Conservation (phyloP, 768 basidiomycete genomes). For the Cystofilobasidium macerans region DNA sequence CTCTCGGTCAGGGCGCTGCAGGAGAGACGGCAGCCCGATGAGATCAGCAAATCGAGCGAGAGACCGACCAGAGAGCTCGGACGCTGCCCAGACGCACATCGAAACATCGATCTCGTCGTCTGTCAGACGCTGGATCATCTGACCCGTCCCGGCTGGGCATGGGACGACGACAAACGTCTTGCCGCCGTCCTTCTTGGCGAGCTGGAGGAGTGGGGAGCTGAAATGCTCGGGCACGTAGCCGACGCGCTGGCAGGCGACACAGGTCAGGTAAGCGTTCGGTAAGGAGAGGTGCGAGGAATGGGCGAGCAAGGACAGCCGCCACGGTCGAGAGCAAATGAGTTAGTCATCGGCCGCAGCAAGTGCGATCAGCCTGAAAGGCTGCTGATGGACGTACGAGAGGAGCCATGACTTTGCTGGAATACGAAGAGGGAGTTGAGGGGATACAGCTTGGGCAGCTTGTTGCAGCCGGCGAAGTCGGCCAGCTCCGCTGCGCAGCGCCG, state of each 20-base stretch:
- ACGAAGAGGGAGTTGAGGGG: neutral
- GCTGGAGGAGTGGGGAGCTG: constrained; percentile 81
- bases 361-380: too few species aligned
- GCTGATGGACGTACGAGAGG: neutral
- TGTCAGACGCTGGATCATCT: constrained; percentile 56
- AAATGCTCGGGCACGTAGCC: constrained; percentile 26
- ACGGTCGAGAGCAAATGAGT: too few species aligned
- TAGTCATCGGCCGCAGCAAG: too few species aligned
- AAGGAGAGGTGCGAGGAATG: neutral
- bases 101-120: constrained; percentile 71
- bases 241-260: neutral
- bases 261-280: neutral
- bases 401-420: neutral
- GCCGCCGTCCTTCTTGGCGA: constrained; percentile 55
- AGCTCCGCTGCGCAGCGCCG: neutral
- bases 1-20: constrained; percentile 76
- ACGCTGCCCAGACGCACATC: constrained; percentile 46
- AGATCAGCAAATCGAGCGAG: neutral
- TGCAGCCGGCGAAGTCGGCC: too few species aligned
- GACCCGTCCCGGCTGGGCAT: constrained; percentile 53
- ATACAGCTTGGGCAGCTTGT: neutral
- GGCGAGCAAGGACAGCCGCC: too few species aligned
- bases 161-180: constrained; percentile 72
- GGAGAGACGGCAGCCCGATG: too few species aligned
- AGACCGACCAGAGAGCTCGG: neutral